Base-by-base conservation (phyloP, 2,329 filamentous ascomycete species). In the Colletotrichum somersetense region DNA sequence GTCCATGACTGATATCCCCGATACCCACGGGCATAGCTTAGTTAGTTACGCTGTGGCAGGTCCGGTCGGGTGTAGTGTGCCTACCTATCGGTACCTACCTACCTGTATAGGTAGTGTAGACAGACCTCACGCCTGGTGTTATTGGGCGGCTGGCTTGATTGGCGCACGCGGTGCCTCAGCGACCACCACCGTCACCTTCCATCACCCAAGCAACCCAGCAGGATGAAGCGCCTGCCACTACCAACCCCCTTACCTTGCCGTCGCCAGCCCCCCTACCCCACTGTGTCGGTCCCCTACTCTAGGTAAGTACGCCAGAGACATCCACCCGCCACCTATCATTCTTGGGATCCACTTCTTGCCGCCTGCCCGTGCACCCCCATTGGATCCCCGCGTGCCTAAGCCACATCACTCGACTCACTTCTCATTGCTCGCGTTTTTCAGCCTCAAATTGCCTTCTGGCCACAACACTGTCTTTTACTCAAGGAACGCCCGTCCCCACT, bases 161-260 rank as follows among this genome's bases (percentile, higher is more conserved):
- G 73, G 73, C 65, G 62, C 56, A 62, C 57, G 38, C 52, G 57
- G 55, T 52, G 23, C 70, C 61, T 38, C 66, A 70, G 66, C 61
- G 58, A 56, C 62, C 64, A 56, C 62, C 64, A 30, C 40, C 48
- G 38, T 44, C 52, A 53, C 55, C 57, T 48, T 71, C 38, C 56
- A 58, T 58, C 52, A 48, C 73, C 73, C 65, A 67, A 58, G 73
- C 73, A 74, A 74, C 61, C 61, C 61, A 35, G 23, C 67, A 68
- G 46, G 52, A 67, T 42, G 56, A 71, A 66, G 65, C 70, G 70
- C 72, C 66, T 56, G 68, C 30, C 33, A 59, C 20, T 52, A 20
- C 71, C 66, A 66, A 23, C 66, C 65, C 52, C 42, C 62, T 33
- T 48, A 35, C 50, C 30, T 20, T 42, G 26, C 66, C 55, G n/a